phyloP scores from a whole-genome alignment of 495 filamentous ascomycete genomes.

The Penicillium egyptiacum region DNA sequence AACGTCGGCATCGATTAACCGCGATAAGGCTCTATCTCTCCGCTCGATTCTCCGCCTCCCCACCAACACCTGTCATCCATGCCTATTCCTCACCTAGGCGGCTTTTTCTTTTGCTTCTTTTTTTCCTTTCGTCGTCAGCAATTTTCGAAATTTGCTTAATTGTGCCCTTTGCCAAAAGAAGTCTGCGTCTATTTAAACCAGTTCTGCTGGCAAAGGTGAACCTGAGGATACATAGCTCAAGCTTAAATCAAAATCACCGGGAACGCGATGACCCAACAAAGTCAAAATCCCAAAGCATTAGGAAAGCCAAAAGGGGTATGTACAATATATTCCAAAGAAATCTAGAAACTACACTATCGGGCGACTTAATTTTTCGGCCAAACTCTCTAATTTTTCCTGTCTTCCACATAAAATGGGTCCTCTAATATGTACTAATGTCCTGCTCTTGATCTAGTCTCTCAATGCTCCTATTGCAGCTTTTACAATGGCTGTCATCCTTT shows the following conservation, averaged over 20 bases:
- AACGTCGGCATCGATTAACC: conserved; percentile 1
- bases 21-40: background rate
- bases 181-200: background rate
- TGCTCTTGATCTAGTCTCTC: conserved; percentile 34
- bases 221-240: background rate
- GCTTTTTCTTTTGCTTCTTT: background rate
- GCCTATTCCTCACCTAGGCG: background rate
- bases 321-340: conserved; percentile 1
- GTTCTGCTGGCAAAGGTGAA: background rate
- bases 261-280: conserved; percentile 17
- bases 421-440: conserved; percentile 1
- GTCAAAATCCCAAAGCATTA: conserved; percentile 17
- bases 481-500: conserved; percentile 50
- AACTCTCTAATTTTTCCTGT: background rate
- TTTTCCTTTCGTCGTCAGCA: no score
- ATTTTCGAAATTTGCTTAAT: background rate
- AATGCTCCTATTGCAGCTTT: conserved; percentile 52
- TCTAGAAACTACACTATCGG: background rate
- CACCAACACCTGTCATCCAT: background rate
- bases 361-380: background rate
- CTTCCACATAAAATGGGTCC: background rate
- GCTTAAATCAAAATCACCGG: background rate
- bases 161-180: background rate
- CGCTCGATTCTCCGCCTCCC: background rate
- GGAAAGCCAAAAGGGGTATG: conserved; percentile 27